Base-by-base conservation (phyloP, 2,329 filamentous ascomycete species). In the Ophiocordyceps camponoti-saundersi region DNA sequence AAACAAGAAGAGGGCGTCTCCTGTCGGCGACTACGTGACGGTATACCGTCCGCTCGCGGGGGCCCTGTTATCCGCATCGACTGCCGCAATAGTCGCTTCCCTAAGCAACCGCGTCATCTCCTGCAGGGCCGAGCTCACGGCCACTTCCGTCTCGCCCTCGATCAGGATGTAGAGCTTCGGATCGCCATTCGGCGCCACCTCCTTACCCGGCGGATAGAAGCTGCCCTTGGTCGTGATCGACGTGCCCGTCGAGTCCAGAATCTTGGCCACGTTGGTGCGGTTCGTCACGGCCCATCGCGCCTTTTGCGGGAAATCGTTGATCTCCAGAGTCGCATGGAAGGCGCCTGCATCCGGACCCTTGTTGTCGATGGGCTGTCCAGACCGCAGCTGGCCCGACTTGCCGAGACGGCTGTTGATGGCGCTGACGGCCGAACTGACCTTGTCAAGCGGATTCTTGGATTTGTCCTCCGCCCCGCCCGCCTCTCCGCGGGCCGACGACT, bases 221-320 rank as follows among this genome's bases (percentile, higher is more conserved):
- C 75, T 92, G 53, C 92, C 92, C 69, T 98, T 98, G 42, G 88
- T 95, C 0, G 92, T 98, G 61, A 98, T 98, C 7, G 87, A 95
- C 1, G 89, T 94, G 40, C 88, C 90, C 0, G 90, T 95, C 11
- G 85, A 78, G 59, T 98, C 92, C 53, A 98, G 74, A 55, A 98
- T 95, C 72, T 96, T 98, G 55, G 90, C 89, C 48, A 98, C 92
- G 58, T 98, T 98, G 34, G 92, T 96, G 53, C 92, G 80, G 63
- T 98, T 98, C 39, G 92, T 98, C 67, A 98, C 92, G 12, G 88
- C 90, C 92, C 92, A 98, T 56, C 92, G 79, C 52, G 92, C 92
- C 71, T 95, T 96, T 63, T 98, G 92, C 32, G 92, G 92, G 65
- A 96, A 96, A 65, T 98, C 92, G 65, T 98, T 98, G 76, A 98